Evolutionary conservation across 495 filamentous ascomycete genomes (phyloP), one percentile per base, ranked within the genome.

Genomic region (Antarctomyces pellizariae): DNA sequence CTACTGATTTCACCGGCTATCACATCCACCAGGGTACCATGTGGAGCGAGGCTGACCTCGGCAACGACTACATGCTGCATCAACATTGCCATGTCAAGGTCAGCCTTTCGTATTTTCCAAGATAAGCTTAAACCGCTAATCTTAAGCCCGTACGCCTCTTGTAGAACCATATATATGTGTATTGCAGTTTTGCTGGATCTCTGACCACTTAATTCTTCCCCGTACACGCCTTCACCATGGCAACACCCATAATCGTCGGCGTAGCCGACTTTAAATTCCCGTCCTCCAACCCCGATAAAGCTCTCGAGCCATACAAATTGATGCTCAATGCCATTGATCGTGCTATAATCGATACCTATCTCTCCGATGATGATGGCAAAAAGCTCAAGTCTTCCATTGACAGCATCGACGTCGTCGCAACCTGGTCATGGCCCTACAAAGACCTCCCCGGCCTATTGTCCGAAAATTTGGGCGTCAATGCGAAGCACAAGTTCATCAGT

Each of bases 401-500:
- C 32, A 62, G 54, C 31, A 42, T 66, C 19, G 43, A 48, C 22
- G 51, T 66, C 4, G 62, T 68, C n/a, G 38, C 38, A 13, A 62
- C 52, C 3, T 68, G 63, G 62, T 65, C 62, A 7, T 68, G 62
- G 62, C 48, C 50, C 9, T 66, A 68, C 39, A 30, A 43, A 0
- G 53, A 68, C 33, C 39, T 64, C 1, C 56, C 62, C 1, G 46
- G 43, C 14, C 35, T 62, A 0, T 27, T 68, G 11, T 38, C 44
- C 0, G 16, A 52, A 24, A 44, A 47, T 21, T 41, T 68, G 11
- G 46, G 38, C 1, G 31, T 59, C 8, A 28, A 43, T 5, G 41
- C 51, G 2, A 43, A 37, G 12, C 48, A 58, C 29, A 49, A 45
- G 24, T 23, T 36, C 4, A 50, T 57, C 22, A 60, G 47, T 27